Evolutionary conservation across 768 basidiomycete genomes (phyloP).

Genomic region (Lentinula raphanica): DNA sequence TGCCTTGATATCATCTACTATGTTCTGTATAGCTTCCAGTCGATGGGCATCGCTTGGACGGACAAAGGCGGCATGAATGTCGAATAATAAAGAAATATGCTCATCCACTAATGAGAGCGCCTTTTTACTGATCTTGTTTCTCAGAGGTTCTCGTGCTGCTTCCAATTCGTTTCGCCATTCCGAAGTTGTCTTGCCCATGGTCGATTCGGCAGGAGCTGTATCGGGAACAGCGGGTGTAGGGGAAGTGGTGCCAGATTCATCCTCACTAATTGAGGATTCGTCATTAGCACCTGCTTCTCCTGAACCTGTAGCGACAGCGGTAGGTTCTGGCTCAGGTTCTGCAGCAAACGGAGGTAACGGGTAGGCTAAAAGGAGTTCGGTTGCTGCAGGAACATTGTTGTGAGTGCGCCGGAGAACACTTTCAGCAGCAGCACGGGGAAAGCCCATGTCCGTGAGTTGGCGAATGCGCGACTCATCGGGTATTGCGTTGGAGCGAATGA

Average conservation of each 20-base stretch:
- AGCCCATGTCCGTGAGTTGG: conserved; percentile 95
- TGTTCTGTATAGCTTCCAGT: conserved; percentile 58
- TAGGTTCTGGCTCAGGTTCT: conserved; percentile 49
- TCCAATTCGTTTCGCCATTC: conserved; percentile 66
- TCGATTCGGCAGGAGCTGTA: conserved; percentile 4
- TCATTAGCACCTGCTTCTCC: conserved; percentile 14
- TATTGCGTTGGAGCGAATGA: conserved; percentile 17
- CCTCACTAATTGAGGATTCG: conserved; percentile 22
- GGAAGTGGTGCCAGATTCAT: conserved; percentile 1
- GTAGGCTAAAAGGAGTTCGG: conserved; percentile 79
- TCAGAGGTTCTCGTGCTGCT: conserved; percentile 58
- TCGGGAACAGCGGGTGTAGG: conserved; percentile 8
- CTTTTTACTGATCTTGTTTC: conserved; percentile 57
- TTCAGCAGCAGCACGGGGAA: conserved; percentile 82
- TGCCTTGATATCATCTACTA: conserved; percentile 72
- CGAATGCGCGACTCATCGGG: conserved; percentile 75
- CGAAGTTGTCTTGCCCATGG: conserved; percentile 45
- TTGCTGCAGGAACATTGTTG: conserved; percentile 86
- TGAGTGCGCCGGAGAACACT: conserved; percentile 77
- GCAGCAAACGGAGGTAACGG: conserved; percentile 66
- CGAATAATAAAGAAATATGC: conserved; percentile 84
- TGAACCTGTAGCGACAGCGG: conserved; percentile 22
- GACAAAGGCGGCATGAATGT: conserved; percentile 78
- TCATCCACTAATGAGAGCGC: conserved; percentile 81
- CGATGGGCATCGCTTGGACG: conserved; percentile 55